These are phyloP conservation scores for Tephrocybe sp. DNA, from an alignment of 768 basidiomycete genomes.

Conservation along the genomic window DNA sequence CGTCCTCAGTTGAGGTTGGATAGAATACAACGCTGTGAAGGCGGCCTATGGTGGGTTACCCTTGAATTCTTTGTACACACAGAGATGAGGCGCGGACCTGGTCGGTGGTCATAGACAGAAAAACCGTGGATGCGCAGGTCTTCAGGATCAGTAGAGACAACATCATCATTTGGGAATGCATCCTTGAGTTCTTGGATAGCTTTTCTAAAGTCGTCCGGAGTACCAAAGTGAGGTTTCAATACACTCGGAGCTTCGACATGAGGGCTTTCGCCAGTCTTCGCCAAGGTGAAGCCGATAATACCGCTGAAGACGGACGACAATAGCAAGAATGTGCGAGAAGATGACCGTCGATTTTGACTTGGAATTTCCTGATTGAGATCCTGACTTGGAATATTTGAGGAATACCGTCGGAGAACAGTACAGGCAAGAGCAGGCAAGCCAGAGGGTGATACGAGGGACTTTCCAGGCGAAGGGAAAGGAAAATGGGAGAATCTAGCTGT, in stretches of 20 bases:
- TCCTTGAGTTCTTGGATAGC: conserved; percentile 50
- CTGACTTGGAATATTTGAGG: background rate
- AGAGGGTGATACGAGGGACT: background rate
- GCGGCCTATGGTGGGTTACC: conserved; percentile 3
- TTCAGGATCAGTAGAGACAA: conserved; percentile 49
- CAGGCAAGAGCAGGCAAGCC: background rate
- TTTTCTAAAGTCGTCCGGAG: conserved; percentile 46
- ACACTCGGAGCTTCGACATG: background rate
- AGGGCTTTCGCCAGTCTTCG: background rate
- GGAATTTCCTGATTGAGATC: background rate
- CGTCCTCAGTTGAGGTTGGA: conserved; percentile 73
- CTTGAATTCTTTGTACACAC: too few relatives aligned
- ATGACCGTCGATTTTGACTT: background rate
- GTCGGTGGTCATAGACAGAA: conserved; percentile 49
- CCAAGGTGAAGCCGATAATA: conserved; percentile 14
- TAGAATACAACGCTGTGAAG: conserved; percentile 62
- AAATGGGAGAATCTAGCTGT: background rate
- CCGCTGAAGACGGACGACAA: conserved; percentile 15
- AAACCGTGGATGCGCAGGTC: conserved; percentile 54
- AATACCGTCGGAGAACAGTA: background rate
- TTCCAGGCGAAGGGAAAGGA: background rate
- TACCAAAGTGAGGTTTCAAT: conserved; percentile 39
- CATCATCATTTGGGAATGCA: conserved; percentile 33
- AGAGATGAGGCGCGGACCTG: too few relatives aligned
- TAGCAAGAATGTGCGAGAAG: conserved; percentile 2